These are phyloP conservation scores for Infundibulicybe gibba DNA, from an alignment of 768 basidiomycete genomes.

Conservation along the genomic window DNA sequence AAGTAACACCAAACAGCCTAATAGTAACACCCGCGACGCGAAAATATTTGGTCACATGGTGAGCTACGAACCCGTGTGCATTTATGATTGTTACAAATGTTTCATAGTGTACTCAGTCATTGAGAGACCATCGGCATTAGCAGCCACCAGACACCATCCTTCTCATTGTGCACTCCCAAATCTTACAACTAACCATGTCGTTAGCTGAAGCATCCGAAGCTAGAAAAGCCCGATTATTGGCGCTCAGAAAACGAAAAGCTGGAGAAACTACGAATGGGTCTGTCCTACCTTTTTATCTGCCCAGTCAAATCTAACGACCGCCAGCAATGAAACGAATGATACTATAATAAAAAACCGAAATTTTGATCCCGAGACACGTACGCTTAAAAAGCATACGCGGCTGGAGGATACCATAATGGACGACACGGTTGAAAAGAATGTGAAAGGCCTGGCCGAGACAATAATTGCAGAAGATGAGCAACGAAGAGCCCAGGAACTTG, in stretches of 20 bases:
- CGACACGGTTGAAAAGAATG: constrained; percentile 86
- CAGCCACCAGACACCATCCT: no score
- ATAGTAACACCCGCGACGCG: no score
- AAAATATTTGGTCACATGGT: no score
- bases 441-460: constrained; percentile 78
- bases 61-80: no score
- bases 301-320: neutral
- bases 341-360: constrained; percentile 70
- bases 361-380: constrained; percentile 87
- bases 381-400: constrained; percentile 60
- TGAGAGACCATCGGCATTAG: no score
- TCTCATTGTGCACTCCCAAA: no score
- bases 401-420: constrained; percentile 53
- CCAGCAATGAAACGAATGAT: constrained; percentile 24
- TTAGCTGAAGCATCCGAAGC: constrained; percentile 77
- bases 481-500: constrained; percentile 83
- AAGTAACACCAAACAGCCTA: no score
- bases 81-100: no score
- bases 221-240: constrained; percentile 77
- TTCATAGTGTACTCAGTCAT: no score
- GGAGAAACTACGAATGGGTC: constrained; percentile 46
- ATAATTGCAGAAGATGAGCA: constrained; percentile 88
- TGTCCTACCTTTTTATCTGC: constrained; percentile 6
- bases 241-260: constrained; percentile 70
- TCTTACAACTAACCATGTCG: constrained; percentile 40